These are phyloP conservation scores for Magnusiomyces sp. DNA, from an alignment of 1,139 yeast species.

Conservation along the genomic window DNA sequence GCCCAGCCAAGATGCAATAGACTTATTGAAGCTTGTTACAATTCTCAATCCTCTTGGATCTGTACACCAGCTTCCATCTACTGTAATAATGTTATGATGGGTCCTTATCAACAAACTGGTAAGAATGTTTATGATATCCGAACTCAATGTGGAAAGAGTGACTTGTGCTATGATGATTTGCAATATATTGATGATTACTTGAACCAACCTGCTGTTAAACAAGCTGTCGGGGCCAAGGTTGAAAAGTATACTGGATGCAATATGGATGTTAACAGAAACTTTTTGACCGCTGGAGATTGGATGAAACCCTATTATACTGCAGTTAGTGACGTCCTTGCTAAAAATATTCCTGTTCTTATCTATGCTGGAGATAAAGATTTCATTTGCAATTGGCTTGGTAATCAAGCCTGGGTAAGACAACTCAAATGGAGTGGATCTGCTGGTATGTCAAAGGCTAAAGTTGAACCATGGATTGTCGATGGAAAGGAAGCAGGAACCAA, in stretches of 20 bases:
- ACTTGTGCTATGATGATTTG: constrained; percentile 52
- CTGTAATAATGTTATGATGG: constrained; percentile 53
- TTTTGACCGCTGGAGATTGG: constrained; percentile 52
- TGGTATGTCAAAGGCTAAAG: constrained; percentile 27
- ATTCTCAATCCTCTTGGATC: constrained; percentile 41
- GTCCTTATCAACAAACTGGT: constrained; percentile 51
- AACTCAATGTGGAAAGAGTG: constrained; percentile 44
- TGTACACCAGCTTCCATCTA: constrained; percentile 64
- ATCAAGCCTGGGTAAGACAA: constrained; percentile 74
- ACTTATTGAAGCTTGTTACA: constrained; percentile 48
- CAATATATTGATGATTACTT: constrained; percentile 49
- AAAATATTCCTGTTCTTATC: constrained; percentile 37
- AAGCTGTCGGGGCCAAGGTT: constrained; percentile 52
- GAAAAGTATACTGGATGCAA: constrained; percentile 48
- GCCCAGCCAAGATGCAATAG: constrained; percentile 58
- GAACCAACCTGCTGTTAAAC: constrained; percentile 51
- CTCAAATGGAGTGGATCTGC: constrained; percentile 65
- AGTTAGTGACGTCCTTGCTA: constrained; percentile 53
- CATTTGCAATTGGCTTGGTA: constrained; percentile 88
- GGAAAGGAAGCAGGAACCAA: constrained; percentile 44
- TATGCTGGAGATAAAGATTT: constrained; percentile 29
- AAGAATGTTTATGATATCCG: constrained; percentile 65
- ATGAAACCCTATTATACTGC: constrained; percentile 57
- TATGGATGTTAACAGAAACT: constrained; percentile 47
- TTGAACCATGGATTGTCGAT: constrained; percentile 32